Base-by-base conservation (phyloP, 176 grass and related monocot species). In the Hsuehochloa calcarea region DNA sequence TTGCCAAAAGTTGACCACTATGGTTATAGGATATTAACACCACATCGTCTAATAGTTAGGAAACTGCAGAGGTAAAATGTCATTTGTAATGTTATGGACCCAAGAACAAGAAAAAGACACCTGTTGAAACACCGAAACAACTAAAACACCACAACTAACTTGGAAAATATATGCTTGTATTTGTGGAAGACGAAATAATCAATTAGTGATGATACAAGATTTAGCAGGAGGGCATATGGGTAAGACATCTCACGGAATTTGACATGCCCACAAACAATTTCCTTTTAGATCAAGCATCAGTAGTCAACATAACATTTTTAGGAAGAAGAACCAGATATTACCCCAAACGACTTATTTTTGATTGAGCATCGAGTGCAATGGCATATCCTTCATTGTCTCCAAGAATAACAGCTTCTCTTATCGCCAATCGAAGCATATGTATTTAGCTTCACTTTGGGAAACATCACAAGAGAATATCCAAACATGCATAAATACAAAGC, bases 331-430 rank as follows among this genome's bases (percentile, higher is more conserved):
- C 8, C 65, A 52, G 22, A 62, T 15, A 61, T 73, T 84, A 95
- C 93, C 90, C 88, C 93, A 55, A 83, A 43, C 40, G 90, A 49
- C 65, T 88, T 95, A 83, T 92, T 95, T 85, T 82, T 88, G 61
- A 83, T 61, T 83, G 59, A 72, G 78, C 65, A 86, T 95, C 85
- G 90, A 0, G 1, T 0, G 70, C 61, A 72, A 92, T 92, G 66
- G 82, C 16, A 67, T 82, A 85, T 76, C 93, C 93, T 82, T 84
- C 83, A 85, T 90, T 85, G 78, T 95, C 93, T 86, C 90, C 93
- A 19, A 88, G 91, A 86, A 91, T 59, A 85, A 95, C 93, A 25
- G 64, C 1, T 89, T 80, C 70, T 81, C 14, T 86, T 76, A 70
- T 83, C 93, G 90, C 27, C 75, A 73, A 85, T 83, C 37, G 27